Base-by-base conservation (phyloP, 257 asterid species). In the Coffea eugenioides region DNA sequence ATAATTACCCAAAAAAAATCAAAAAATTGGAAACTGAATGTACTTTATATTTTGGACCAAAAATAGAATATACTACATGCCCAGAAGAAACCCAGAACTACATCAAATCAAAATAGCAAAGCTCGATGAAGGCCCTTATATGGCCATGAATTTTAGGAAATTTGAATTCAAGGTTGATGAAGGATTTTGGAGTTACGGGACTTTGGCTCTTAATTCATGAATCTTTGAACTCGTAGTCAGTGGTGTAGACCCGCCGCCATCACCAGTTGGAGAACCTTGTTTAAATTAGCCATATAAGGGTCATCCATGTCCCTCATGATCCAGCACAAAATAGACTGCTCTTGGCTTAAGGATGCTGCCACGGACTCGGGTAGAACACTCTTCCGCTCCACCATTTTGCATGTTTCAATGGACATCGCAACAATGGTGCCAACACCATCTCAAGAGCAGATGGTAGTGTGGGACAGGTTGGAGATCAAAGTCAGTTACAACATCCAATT, bases 261-360 rank as follows among this genome's bases (percentile, higher is more conserved):
- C 87, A 39, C 90, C 85, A 64, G 84, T 46, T 93, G 98, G 75
- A 88, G 84, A 15, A 75, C 86, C 87, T 88, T 92, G 72, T 86
- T 88, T 76, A 90, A 84, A 74, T 83, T 90, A 16, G 83, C 91
- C 92, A 90, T 88, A 4, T 96, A 86, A 11, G 93, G 92, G 88
- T 93, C 97, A 61, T 91, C 98, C 80, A 90, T 96, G 85, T 90
- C 98, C 14, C 94, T 97, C 98, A 94, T 91, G 87, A 94, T 90
- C 97, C 96, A 92, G 56, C 92, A 88, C 71, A 90, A 78, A 41
- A 93, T 82, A 73, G 97, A 87, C 85, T 90, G 97, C 12, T 93
- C 98, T 65, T 90, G 97, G 81, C 83, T 79, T 1, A 97, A 92
- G 0, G 95, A 92, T 31, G 84, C 93, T n/a, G 91, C 88, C 36